Evolutionary conservation across 768 basidiomycete genomes (phyloP).

Genomic region (Rhodotorula sphaerocarpa): DNA sequence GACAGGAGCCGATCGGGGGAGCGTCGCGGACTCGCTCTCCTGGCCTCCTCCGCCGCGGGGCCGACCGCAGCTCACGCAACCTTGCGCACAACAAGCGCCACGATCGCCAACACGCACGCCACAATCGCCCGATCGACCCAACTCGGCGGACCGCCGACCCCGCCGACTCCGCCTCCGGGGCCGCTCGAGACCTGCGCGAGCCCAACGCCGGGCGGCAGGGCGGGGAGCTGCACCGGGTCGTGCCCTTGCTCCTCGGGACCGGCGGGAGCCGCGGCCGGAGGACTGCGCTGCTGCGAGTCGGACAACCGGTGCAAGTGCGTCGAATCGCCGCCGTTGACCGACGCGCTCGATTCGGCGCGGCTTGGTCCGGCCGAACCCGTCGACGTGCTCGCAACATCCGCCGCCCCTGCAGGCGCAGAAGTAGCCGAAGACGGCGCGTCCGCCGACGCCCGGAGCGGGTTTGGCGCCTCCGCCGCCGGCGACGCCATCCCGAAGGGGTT

Average conservation of each 20-base stretch:
- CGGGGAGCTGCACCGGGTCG: background rate
- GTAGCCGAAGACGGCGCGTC: background rate
- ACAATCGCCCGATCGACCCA: conserved; percentile 32
- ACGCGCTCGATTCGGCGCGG: no score
- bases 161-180: no score
- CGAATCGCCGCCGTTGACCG: no score
- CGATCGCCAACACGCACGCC: conserved; percentile 15
- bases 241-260: background rate
- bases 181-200: background rate
- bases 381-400: no score
- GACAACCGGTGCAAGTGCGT: no score
- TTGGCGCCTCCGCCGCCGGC: background rate
- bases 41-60: no score
- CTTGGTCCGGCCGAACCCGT: no score
- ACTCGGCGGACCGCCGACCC: conserved; percentile 17
- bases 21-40: no score
- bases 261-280: background rate
- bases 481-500: background rate
- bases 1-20: no score
- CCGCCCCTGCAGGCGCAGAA: no score
- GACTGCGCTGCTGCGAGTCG: no score
- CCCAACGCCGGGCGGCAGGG: conserved; percentile 2
- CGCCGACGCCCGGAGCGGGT: background rate
- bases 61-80: conserved; percentile 12
- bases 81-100: conserved; percentile 27